Evolutionary conservation across 2,329 filamentous ascomycete species (phyloP).

Genomic region (Dendrostoma leiphaemia): DNA sequence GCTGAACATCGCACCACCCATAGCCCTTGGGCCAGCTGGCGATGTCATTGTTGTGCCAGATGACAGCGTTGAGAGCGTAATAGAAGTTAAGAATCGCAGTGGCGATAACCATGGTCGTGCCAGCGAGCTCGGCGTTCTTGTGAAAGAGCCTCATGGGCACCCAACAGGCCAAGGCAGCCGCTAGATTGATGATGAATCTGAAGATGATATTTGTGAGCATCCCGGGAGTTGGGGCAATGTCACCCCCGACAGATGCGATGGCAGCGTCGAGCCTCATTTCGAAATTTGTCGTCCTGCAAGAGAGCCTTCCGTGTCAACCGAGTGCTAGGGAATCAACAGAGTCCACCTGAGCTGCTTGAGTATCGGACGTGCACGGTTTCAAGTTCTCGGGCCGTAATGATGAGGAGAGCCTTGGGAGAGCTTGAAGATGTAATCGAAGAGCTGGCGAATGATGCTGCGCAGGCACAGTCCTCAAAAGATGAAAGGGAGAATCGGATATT

Average conservation of each 20-base stretch:
- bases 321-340: neutral
- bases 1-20: constrained; percentile 53
- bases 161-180: constrained; percentile 44
- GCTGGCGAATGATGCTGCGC: neutral
- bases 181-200: constrained; percentile 45
- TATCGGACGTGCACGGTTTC: too few species aligned
- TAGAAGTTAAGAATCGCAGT: constrained; percentile 46
- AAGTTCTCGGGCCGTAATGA: neutral
- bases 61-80: constrained; percentile 47
- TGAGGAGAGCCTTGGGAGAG: neutral
- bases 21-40: constrained; percentile 48
- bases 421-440: neutral
- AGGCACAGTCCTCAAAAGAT: neutral
- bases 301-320: constrained; percentile 38
- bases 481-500: neutral
- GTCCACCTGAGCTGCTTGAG: neutral
- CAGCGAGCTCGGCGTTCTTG: constrained; percentile 53
- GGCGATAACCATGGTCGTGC: constrained; percentile 46
- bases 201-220: constrained; percentile 45
- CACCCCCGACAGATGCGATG: constrained; percentile 2
- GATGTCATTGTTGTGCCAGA: constrained; percentile 54
- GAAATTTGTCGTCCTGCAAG: constrained; percentile 27
- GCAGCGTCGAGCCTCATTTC: constrained; percentile 9
- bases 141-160: constrained; percentile 51
- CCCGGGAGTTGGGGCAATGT: constrained; percentile 18